Evolutionary conservation across 768 basidiomycete species (phyloP).

Genomic region (Cystobasidium ongulense): DNA sequence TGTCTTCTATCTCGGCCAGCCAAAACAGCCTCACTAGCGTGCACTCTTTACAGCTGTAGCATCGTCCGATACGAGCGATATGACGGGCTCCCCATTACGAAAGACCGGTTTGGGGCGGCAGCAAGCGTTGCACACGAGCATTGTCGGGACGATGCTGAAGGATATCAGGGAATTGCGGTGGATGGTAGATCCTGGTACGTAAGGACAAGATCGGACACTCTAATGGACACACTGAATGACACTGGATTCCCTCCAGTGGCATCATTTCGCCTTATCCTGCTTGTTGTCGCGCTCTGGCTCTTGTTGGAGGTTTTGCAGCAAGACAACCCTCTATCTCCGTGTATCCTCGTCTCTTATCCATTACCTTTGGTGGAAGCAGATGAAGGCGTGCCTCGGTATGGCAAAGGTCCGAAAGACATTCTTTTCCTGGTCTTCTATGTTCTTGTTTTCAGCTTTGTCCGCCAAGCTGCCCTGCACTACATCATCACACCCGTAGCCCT

Average conservation of each 20-base stretch:
- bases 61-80: no score
- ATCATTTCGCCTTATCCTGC: conserved; percentile 54
- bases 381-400: conserved; percentile 53
- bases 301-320: conserved; percentile 62
- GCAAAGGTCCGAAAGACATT: conserved; percentile 64
- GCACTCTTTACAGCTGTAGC: no score
- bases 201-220: neutral
- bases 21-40: no score
- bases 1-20: no score
- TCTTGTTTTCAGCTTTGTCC: conserved; percentile 78
- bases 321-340: conserved; percentile 62
- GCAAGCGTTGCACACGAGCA: neutral
- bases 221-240: neutral
- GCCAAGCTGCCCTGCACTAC: conserved; percentile 63
- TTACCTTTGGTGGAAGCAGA: conserved; percentile 49
- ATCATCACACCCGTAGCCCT: conserved; percentile 61
- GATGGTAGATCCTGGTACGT: neutral
- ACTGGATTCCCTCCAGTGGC: neutral
- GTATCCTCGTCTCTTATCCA: conserved; percentile 66
- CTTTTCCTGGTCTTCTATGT: conserved; percentile 73
- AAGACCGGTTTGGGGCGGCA: neutral
- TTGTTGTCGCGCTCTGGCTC: conserved; percentile 57
- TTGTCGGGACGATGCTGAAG: neutral
- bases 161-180: neutral
- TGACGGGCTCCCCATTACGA: neutral